Conservation (phyloP, 805 yeast species). For the Yamadazyma nakazawae region DNA sequence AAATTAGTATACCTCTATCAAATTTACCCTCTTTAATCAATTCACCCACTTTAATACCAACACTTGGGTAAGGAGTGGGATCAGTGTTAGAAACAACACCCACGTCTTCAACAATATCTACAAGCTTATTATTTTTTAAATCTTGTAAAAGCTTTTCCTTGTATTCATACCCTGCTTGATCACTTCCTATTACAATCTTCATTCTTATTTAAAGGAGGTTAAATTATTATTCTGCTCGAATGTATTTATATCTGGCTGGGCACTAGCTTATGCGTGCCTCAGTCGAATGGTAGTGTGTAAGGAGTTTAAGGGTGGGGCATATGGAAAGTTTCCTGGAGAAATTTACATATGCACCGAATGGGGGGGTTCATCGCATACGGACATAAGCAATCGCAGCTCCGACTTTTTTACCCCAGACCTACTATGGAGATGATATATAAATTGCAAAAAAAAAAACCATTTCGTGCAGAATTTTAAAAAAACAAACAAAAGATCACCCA, state of each 20-base stretch:
- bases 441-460: not conserved
- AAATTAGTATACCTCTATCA: constrained; percentile 44
- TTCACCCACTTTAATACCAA: constrained; percentile 44
- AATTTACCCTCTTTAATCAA: constrained; percentile 37
- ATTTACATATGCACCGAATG: not conserved
- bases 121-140: constrained; percentile 24
- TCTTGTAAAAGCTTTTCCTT: constrained; percentile 37
- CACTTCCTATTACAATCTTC: constrained; percentile 39
- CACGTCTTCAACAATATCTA: constrained; percentile 34
- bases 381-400: constrained; percentile 4
- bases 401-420: constrained; percentile 2
- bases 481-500: constrained; percentile 2
- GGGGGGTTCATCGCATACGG: constrained; percentile 3
- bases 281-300: constrained; percentile 8
- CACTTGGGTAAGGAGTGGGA: constrained; percentile 38
- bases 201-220: constrained; percentile 5
- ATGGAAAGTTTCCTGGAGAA: constrained; percentile 6
- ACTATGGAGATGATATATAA: not conserved
- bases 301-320: constrained; percentile 10
- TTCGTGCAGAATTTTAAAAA: too few species aligned
- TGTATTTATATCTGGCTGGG: not conserved
- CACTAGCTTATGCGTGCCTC: not conserved
- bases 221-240: not conserved
- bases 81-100: constrained; percentile 36
- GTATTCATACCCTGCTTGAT: constrained; percentile 45